Evolutionary conservation across 2,329 filamentous ascomycete genomes (phyloP), one percentile per base, ranked within the genome.

Genomic region (Mycocentrospora acerina): DNA sequence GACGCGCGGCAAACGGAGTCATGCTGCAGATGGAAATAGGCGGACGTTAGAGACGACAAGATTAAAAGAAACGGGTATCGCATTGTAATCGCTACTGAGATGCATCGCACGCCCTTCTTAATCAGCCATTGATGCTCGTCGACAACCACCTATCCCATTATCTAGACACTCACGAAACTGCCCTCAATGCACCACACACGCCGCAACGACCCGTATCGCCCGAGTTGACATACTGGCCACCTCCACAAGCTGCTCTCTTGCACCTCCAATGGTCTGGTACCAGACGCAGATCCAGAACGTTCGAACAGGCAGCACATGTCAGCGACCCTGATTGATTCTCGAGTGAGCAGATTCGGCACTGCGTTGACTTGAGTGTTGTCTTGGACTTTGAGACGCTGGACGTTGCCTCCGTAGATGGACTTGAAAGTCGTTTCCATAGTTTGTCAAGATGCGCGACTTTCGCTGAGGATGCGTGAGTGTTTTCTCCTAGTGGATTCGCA

Each of bases 181-280:
- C 22, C 27, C 32, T 50, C 10, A 42, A 30, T 12, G 31, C 30
- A 12, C 82, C 83, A 59, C 86, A 91, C 4, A 87, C 66, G 3
- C 86, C 85, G 60, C 87, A 91, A 1, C 82, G 62, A 6, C 82
- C 83, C 47, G 75, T 81, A 62, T 90, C 86, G 1, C 77, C 80
- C 9, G 83, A 75, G 56, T 90, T 91, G 35, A 83, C 57, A 60
- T 88, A 91, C 14, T 55, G 44, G 30, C 74, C 78, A 10, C 68
- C 73, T 42, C 66, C 67, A 59, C 87, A 91, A 2, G 68, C 49
- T 3, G 62, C 57, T 48, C 75, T 79, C 29, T 60, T 63, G 59
- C 87, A 91, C 32, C 67, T 68, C 87, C 88, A 91, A n/a, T 77
- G 68, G 13, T 72, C 67, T 0, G 75, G 68, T 29, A 83, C 72